A percentile compares a stretch with the other conserved stretches of the same genome.
These are phyloP conservation scores for Cercospora berteroae DNA, from an alignment of 2,329 filamentous ascomycete species.

Conservation along the genomic window DNA sequence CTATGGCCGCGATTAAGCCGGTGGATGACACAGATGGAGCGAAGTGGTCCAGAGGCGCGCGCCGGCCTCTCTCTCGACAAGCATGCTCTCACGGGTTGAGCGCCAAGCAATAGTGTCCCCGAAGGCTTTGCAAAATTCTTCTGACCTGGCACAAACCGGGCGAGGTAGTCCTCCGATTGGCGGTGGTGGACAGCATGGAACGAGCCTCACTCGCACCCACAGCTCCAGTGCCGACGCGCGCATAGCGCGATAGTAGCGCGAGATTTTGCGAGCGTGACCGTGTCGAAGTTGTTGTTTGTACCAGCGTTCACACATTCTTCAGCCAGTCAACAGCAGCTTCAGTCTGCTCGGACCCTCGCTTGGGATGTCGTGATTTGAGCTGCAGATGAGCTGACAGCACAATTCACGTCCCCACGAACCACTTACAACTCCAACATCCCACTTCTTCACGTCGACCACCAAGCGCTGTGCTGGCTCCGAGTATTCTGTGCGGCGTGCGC, in stretches of 20 bases:
- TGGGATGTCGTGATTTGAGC: conserved; percentile 15
- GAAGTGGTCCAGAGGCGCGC: background rate
- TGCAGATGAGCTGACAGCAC: conserved; percentile 18
- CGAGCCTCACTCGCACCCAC: background rate
- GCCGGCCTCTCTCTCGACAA: background rate
- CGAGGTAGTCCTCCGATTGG: background rate
- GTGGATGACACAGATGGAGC: background rate
- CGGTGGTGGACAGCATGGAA: background rate
- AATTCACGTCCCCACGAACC: background rate
- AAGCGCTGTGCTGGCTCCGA: background rate
- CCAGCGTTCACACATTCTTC: background rate
- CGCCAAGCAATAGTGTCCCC: background rate
- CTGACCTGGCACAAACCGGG: background rate
- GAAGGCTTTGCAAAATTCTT: background rate
- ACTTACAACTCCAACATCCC: background rate
- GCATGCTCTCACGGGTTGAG: background rate
- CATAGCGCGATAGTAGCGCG: conserved; percentile 1
- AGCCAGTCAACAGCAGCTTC: conserved; percentile 5
- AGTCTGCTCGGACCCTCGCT: background rate
- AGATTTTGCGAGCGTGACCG: background rate
- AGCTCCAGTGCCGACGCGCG: background rate
- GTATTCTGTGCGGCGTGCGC: background rate
- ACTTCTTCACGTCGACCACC: background rate
- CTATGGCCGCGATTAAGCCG: background rate
- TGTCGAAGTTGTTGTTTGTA: background rate